A percentile compares a stretch with the other conserved stretches of the same genome.
Conservation (phyloP, 345 rosid genomes). For the Eucalyptus marginata region DNA sequence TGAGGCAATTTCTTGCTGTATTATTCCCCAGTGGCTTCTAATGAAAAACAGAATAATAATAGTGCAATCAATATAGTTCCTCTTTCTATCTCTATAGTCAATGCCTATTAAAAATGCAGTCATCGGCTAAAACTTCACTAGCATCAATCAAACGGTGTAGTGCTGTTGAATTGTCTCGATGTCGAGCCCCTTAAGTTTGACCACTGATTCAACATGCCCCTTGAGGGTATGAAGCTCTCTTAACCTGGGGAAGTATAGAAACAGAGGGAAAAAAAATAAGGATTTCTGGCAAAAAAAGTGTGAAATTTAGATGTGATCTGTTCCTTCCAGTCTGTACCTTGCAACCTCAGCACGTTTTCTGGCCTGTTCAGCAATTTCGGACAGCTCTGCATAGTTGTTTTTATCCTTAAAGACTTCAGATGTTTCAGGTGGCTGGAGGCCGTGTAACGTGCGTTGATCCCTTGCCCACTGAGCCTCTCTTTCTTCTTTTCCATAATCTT, state of each 20-base stretch:
- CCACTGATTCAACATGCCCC: constrained; percentile 92
- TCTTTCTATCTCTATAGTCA: neutral
- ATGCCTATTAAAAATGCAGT: neutral
- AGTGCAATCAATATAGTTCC: neutral
- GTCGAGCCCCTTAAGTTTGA: constrained; percentile 89
- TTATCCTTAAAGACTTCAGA: constrained; percentile 42
- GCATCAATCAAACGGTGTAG: constrained; percentile 54
- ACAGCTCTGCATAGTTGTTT: constrained; percentile 53
- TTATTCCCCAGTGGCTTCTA: neutral
- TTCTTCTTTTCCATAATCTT: constrained; percentile 73
- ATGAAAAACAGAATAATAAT: neutral
- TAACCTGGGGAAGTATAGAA: constrained; percentile 28
- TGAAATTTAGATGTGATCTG: neutral
- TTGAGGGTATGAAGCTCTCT: constrained; percentile 87
- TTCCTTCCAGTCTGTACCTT: constrained; percentile 21
- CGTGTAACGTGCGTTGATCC: constrained; percentile 81
- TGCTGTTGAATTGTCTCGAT: constrained; percentile 82
- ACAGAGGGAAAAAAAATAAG: neutral
- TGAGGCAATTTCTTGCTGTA: neutral
- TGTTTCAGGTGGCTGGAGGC: constrained; percentile 44
- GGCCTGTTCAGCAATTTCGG: constrained; percentile 90
- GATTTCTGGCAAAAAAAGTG: neutral
- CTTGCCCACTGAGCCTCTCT: constrained; percentile 91
- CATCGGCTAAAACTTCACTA: neutral
- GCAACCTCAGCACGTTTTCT: constrained; percentile 89